Evolutionary conservation across 2,329 filamentous ascomycete species (phyloP).

Genomic region (Pyrenochaeta sp.): DNA sequence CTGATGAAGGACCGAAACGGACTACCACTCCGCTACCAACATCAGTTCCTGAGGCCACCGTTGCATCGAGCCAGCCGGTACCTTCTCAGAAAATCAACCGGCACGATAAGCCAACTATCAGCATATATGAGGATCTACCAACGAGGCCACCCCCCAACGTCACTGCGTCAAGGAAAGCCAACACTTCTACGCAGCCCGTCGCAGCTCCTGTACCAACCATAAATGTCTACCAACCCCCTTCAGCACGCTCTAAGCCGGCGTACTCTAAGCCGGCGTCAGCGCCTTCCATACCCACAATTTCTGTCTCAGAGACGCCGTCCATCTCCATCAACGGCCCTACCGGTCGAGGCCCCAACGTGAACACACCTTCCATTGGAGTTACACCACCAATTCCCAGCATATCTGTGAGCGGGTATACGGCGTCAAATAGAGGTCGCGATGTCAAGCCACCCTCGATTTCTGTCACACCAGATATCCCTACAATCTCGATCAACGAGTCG

Average conservation of each 20-base stretch:
- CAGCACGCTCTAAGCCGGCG: constrained; percentile 35
- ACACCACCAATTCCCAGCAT: constrained; percentile 36
- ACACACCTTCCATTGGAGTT: constrained; percentile 25
- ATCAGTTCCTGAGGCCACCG: constrained; percentile 45
- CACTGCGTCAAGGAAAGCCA: constrained; percentile 37
- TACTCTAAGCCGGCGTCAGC: constrained; percentile 36
- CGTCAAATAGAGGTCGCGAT: constrained; percentile 9
- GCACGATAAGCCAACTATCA: constrained; percentile 30
- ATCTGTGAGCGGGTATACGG: constrained; percentile 28
- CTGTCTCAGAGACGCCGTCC: constrained; percentile 34
- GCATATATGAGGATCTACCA: constrained; percentile 39
- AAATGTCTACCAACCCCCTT: constrained; percentile 56
- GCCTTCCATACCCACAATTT: constrained; percentile 24
- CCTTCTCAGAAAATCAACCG: constrained; percentile 28
- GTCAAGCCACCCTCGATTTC: constrained; percentile 18
- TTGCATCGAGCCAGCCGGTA: constrained; percentile 29
- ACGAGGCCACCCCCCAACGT: constrained; percentile 34
- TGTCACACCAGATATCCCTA: constrained; percentile 35
- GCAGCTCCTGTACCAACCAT: constrained; percentile 54
- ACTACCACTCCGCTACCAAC: constrained; percentile 20
- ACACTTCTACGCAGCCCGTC: constrained; percentile 32
- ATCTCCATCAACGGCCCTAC: constrained; percentile 29
- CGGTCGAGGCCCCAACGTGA: constrained; percentile 24
- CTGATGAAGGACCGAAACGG: constrained; percentile 43
- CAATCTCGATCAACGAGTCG: constrained; percentile 37